Evolutionary conservation across 2,329 filamentous ascomycete genomes (phyloP), one percentile per base, ranked within the genome.

Genomic region (Beauveria brongniartii): DNA sequence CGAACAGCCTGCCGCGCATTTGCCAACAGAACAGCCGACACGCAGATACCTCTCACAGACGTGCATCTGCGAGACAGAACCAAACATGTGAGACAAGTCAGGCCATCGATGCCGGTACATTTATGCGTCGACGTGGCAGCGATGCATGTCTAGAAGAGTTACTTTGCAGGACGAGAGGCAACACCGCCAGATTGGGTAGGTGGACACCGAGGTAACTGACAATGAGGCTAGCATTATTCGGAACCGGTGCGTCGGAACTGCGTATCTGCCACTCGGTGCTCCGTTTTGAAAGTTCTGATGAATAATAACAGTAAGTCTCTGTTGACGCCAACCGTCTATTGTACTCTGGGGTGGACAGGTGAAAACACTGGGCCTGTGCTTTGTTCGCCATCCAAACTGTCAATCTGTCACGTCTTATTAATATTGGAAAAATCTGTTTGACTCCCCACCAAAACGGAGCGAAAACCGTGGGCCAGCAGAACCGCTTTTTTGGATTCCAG

Each of bases 361-460:
- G 12, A 46, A 53, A 53, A 46, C 4, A 58, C 55, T 51, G 46
- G 55, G 34, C 18, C 46, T 51, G 22, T n/a, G 8, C 47, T 52
- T 37, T 52, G 26, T 18, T 50, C 46, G 37, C 28, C 43, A 18
- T 22, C 41, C 46, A 24, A 16, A 18, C 24, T 34, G 34, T 37
- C 34, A 12, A 37, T 8, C 47, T 37, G 30, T 52, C 50, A 24
- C 16, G 16, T n/a, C 22, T 41, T 41, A 24, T 43, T 48, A 28
- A n/a, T 20, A 40, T 48, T n/a, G 48, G 47, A 48, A 18, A 60
- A 60, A 43, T 48, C 50, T 55, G 43, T 60, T 60, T n/a, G 14
- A 6, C 55, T 59, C 50, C 41, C 58, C 58, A 60, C 58, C 46
- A 34, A 54, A 60, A 60, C 50, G 51, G 58, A 60, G 50, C 58